These are phyloP conservation scores for Boletus vermiculosoides DNA, from an alignment of 768 basidiomycete species.

Conservation along the genomic window DNA sequence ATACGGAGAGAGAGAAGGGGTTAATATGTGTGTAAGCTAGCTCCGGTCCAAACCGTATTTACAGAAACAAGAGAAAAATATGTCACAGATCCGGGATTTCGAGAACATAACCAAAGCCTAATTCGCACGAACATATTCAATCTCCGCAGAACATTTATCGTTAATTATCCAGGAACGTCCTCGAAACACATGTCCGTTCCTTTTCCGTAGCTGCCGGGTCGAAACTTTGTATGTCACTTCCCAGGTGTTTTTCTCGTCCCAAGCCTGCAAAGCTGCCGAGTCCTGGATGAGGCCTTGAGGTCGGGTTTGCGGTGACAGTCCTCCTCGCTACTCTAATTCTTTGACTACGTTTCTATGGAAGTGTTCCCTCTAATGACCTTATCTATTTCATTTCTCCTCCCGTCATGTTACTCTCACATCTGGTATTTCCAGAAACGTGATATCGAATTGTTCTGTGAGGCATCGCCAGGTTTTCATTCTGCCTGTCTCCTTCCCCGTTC, in stretches of 20 bases:
- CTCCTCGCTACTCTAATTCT: neutral
- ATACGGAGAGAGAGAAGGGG: conserved; percentile 21
- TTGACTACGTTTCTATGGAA: conserved; percentile 24
- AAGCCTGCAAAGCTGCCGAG: neutral
- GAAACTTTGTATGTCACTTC: conserved; percentile 19
- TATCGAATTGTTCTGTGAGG: conserved; percentile 35
- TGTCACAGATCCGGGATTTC: conserved; percentile 41
- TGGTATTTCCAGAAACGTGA: conserved; percentile 33
- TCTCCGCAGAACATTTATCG: conserved; percentile 31
- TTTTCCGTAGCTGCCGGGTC: conserved; percentile 21
- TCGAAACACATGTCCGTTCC: conserved; percentile 22
- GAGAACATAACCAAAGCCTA: conserved; percentile 39
- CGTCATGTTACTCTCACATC: conserved; percentile 13
- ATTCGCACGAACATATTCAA: conserved; percentile 35
- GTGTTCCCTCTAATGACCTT: conserved; percentile 5
- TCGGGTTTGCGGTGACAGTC: neutral
- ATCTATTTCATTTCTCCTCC: conserved; percentile 20
- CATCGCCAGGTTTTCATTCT: conserved; percentile 30
- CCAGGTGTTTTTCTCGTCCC: conserved; percentile 7
- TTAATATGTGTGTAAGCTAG: conserved; percentile 37
- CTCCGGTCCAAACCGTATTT: conserved; percentile 40
- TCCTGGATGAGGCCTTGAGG: neutral
- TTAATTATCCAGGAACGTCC: conserved; percentile 35
- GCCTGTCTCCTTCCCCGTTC: conserved; percentile 13
- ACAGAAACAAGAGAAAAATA: conserved; percentile 41